These are phyloP conservation scores for Nemania serpens DNA, from an alignment of 2,329 filamentous ascomycete species.

Conservation along the genomic window DNA sequence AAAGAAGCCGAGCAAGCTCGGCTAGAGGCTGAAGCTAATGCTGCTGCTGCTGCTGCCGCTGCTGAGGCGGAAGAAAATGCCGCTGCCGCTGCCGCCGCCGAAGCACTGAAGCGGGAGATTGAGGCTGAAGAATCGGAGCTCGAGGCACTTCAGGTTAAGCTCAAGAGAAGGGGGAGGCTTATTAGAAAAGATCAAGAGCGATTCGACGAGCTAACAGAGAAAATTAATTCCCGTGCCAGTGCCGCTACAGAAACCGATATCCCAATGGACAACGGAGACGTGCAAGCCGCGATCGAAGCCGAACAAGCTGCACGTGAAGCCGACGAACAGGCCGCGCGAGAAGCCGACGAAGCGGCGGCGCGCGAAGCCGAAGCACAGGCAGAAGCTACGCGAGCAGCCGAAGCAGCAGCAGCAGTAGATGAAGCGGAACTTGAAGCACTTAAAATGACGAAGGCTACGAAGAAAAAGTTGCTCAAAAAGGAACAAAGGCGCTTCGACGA, in stretches of 20 bases:
- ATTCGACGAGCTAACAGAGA: constrained; percentile 20
- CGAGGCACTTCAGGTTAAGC: constrained; percentile 4
- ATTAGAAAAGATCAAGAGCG: constrained; percentile 16
- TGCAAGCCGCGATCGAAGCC: constrained; percentile 23
- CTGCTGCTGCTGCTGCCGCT: constrained; percentile 35
- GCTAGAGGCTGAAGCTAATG: constrained; percentile 30
- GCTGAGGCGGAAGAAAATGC: constrained; percentile 31
- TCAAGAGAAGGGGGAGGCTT: constrained; percentile 16
- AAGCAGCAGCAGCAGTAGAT: constrained; percentile 31
- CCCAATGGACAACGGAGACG: constrained; percentile 10
- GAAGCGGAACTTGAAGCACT: constrained; percentile 18
- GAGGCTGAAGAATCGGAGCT: constrained; percentile 13
- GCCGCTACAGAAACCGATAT: constrained; percentile 9
- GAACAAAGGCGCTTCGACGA: constrained; percentile 25
- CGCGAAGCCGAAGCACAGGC: constrained; percentile 19
- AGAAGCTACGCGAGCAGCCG: constrained; percentile 1
- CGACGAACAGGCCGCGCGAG: constrained; percentile 35
- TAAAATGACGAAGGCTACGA: constrained; percentile 4
- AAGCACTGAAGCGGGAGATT: constrained; percentile 19
- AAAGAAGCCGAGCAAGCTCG: constrained; percentile 45
- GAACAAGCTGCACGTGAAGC: constrained; percentile 16
- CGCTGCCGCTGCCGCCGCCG: constrained; percentile 28
- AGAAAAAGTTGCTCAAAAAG: constrained; percentile 9
- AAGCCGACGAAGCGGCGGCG: constrained; percentile 4
- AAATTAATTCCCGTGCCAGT: constrained; percentile 12